A percentile compares a stretch with the other conserved stretches of the same genome.
These are phyloP conservation scores for Barbatosphaeria neglecta DNA, from an alignment of 495 filamentous ascomycete species.

Conservation along the genomic window DNA sequence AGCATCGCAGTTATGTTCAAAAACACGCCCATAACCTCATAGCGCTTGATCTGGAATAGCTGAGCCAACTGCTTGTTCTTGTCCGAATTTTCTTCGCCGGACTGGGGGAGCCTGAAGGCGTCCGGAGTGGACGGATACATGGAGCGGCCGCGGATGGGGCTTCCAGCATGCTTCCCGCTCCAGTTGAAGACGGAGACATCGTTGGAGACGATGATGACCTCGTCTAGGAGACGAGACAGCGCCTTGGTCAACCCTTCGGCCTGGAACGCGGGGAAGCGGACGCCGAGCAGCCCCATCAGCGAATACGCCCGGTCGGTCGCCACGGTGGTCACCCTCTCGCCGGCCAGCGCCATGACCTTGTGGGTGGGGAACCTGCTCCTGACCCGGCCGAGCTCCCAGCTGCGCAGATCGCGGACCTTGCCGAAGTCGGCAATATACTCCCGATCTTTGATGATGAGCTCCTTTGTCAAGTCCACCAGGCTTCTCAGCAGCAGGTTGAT, in stretches of 20 bases:
- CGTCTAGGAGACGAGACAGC: conserved; percentile 23
- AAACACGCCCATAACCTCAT: conserved; percentile 16
- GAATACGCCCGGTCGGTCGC: conserved; percentile 22
- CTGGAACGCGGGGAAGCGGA: conserved; percentile 23
- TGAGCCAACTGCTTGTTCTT: conserved; percentile 15
- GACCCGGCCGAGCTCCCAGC: conserved; percentile 16
- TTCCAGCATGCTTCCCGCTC: conserved; percentile 24
- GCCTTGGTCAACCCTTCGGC: conserved; percentile 27
- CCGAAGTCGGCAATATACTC: conserved; percentile 20
- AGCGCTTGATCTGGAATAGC: conserved; percentile 12
- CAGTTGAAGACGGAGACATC: conserved; percentile 32
- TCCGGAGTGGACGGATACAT: conserved; percentile 22
- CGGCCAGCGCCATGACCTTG: conserved; percentile 18
- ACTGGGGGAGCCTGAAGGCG: conserved; percentile 13
- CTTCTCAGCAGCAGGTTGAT: conserved; percentile 18
- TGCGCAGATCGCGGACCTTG: conserved; percentile 13
- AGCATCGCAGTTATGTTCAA: conserved; percentile 14
- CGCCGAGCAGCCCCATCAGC: conserved; percentile 27
- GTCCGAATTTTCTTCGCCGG: conserved; percentile 8
- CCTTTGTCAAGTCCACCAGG: conserved; percentile 15
- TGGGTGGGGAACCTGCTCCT: conserved; percentile 18
- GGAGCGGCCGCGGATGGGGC: conserved; percentile 21
- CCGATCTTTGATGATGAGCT: conserved; percentile 17
- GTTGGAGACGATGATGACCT: conserved; percentile 24
- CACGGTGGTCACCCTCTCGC: conserved; percentile 16